Conservation (phyloP, 2,329 filamentous ascomycete species). For the Leptographium radiaticola region DNA sequence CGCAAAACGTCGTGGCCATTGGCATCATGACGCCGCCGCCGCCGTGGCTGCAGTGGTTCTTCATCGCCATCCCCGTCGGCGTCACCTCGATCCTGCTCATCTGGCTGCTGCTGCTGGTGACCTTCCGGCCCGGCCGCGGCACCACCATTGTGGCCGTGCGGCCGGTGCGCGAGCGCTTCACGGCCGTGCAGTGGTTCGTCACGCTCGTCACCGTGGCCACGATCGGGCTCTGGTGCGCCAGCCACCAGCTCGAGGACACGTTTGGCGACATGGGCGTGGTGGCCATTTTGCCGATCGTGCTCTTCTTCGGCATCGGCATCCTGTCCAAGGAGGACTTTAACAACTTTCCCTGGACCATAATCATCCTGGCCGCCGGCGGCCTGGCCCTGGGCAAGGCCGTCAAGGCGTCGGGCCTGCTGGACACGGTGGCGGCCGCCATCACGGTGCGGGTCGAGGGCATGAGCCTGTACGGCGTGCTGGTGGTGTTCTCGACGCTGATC, state of each 20-base stretch:
- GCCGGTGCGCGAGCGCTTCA: constrained; percentile 77
- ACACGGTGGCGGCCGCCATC: constrained; percentile 72
- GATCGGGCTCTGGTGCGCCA: constrained; percentile 84
- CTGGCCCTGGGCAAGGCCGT: constrained; percentile 88
- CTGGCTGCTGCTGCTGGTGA: constrained; percentile 73
- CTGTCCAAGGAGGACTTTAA: constrained; percentile 99
- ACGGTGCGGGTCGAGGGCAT: constrained; percentile 61
- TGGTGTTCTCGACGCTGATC: constrained; percentile 75
- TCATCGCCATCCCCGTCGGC: constrained; percentile 85
- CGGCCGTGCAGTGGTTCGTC: constrained; percentile 87
- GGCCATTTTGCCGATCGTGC: constrained; percentile 85
- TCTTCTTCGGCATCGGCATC: constrained; percentile 95
- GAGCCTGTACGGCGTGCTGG: constrained; percentile 71
- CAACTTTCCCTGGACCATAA: constrained; percentile 99
- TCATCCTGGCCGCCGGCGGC: constrained; percentile 90
- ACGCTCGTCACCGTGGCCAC: constrained; percentile 69
- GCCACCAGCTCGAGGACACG: constrained; percentile 70
- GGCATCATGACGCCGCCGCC: constrained; percentile 89
- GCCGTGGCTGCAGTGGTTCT: constrained; percentile 95
- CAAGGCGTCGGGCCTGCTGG: constrained; percentile 79
- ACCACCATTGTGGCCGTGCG: constrained; percentile 88
- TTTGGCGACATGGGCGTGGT: constrained; percentile 99
- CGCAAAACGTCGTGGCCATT: constrained; percentile 92
- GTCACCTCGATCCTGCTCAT: constrained; percentile 78
- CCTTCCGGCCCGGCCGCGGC: constrained; percentile 73